Evolutionary conservation across 805 yeast genomes (phyloP).

Genomic region (Suhomyces canberraensis): DNA sequence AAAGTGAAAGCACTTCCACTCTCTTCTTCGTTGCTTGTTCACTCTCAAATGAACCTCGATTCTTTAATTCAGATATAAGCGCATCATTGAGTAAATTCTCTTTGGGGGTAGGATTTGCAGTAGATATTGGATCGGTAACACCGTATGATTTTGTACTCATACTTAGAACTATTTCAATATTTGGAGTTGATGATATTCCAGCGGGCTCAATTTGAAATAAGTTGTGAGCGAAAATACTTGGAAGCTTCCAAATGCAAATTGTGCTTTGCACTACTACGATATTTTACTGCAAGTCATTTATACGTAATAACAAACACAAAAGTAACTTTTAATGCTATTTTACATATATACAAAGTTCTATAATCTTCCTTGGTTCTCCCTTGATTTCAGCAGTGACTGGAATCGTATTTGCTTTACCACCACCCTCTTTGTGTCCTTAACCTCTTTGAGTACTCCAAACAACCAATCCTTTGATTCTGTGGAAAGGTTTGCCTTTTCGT

Average conservation of each 20-base stretch:
- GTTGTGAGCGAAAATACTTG: too few relatives aligned
- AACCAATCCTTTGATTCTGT: conserved; percentile 2
- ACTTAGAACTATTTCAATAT: not conserved
- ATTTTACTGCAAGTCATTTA: too few relatives aligned
- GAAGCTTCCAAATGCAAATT: too few relatives aligned
- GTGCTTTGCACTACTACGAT: too few relatives aligned
- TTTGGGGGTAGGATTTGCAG: conserved; percentile 77
- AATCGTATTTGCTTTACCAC: not conserved
- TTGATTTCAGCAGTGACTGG: too few relatives aligned
- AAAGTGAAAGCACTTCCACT: conserved; percentile 62
- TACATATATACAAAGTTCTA: too few relatives aligned
- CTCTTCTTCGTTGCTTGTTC: conserved; percentile 82
- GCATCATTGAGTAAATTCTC: conserved; percentile 75
- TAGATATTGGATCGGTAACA: conserved; percentile 80
- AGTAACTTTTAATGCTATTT: too few relatives aligned
- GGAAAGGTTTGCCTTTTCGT: conserved; percentile 1
- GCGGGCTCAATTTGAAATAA: too few relatives aligned
- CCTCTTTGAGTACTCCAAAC: conserved; percentile 3
- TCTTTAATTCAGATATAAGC: conserved; percentile 73
- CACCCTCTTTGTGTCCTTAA: conserved; percentile 2
- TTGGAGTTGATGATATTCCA: too few relatives aligned
- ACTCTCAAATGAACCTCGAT: conserved; percentile 83
- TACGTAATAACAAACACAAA: too few relatives aligned
- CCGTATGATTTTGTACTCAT: conserved; percentile 44
- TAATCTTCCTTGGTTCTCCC: too few relatives aligned